phyloP scores from a whole-genome alignment of 352 stramenopile species.

The Lagenidium giganteum region DNA sequence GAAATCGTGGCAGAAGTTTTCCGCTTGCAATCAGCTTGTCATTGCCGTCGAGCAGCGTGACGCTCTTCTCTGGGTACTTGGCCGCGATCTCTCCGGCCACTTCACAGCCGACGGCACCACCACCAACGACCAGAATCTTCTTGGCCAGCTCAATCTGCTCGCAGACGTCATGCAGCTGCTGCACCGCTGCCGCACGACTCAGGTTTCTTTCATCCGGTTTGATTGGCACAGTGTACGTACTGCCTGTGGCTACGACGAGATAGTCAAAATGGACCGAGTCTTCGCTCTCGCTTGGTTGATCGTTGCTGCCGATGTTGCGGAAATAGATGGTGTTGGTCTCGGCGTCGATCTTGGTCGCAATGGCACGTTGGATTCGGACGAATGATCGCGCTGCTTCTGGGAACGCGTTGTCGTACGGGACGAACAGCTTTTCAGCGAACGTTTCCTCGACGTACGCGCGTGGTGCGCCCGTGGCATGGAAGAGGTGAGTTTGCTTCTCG shows the following conservation, averaged over 20 bases:
- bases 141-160: slow-evolving; percentile 18
- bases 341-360: slow-evolving; percentile 28
- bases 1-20: slow-evolving; percentile 18
- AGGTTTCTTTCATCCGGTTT: no score
- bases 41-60: slow-evolving; percentile 23
- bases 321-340: slow-evolving; percentile 29
- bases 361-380: slow-evolving; percentile 34
- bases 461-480: slow-evolving; percentile 33
- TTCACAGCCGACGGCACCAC: slow-evolving; percentile 27
- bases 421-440: slow-evolving; percentile 48
- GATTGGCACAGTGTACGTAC: slow-evolving; percentile 52
- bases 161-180: slow-evolving; percentile 17
- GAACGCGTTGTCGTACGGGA: slow-evolving; percentile 47
- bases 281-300: slow-evolving; percentile 21
- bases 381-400: slow-evolving; percentile 23
- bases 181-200: no score
- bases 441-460: slow-evolving; percentile 36
- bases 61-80: slow-evolving; percentile 24
- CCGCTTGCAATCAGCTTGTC: slow-evolving; percentile 17
- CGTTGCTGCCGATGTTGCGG: slow-evolving; percentile 22
- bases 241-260: slow-evolving; percentile 52
- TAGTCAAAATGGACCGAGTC: slow-evolving; percentile 53
- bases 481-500: slow-evolving; percentile 55
- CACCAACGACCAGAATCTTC: slow-evolving; percentile 23
- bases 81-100: slow-evolving; percentile 27